Conservation (phyloP, 345 rosid genomes). For the Hypericum androsaemum region DNA sequence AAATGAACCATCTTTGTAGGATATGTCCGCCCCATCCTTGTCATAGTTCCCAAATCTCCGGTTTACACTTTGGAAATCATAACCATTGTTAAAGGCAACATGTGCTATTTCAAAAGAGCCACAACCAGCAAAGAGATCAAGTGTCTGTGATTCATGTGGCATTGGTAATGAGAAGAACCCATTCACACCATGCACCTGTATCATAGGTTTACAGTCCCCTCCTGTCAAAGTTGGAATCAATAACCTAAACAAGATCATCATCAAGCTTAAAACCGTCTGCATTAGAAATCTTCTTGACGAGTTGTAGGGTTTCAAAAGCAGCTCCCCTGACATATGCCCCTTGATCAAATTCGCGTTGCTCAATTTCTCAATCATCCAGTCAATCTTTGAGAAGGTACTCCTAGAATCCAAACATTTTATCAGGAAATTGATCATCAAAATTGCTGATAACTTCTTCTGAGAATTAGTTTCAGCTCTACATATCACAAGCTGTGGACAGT, state of each 20-base stretch:
- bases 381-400: slow-evolving; percentile 68
- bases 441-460: slow-evolving; percentile 68
- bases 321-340: slow-evolving; percentile 88
- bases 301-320: slow-evolving; percentile 78
- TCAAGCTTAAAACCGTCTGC: slow-evolving; percentile 50
- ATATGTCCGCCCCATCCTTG: slow-evolving; percentile 55
- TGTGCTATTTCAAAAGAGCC: slow-evolving; percentile 55
- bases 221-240: slow-evolving; percentile 54
- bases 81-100: too few relatives aligned
- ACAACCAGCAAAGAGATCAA: slow-evolving; percentile 44
- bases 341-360: slow-evolving; percentile 65
- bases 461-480: slow-evolving; percentile 69
- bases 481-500: too few relatives aligned
- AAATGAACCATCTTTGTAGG: slow-evolving; percentile 67
- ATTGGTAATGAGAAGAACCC: slow-evolving; percentile 38
- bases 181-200: slow-evolving; percentile 16
- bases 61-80: slow-evolving; percentile 53
- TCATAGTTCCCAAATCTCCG: slow-evolving; percentile 44
- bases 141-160: slow-evolving; percentile 76
- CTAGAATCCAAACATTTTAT: slow-evolving; percentile 77
- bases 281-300: slow-evolving; percentile 52
- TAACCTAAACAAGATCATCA: slow-evolving; percentile 47
- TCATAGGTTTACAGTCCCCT: slow-evolving; percentile 24
- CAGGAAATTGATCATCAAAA: slow-evolving; percentile 81
- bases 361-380: slow-evolving; percentile 59